Conservation (phyloP, 2,329 filamentous ascomycete species). For the Penicillium vulpinum region DNA sequence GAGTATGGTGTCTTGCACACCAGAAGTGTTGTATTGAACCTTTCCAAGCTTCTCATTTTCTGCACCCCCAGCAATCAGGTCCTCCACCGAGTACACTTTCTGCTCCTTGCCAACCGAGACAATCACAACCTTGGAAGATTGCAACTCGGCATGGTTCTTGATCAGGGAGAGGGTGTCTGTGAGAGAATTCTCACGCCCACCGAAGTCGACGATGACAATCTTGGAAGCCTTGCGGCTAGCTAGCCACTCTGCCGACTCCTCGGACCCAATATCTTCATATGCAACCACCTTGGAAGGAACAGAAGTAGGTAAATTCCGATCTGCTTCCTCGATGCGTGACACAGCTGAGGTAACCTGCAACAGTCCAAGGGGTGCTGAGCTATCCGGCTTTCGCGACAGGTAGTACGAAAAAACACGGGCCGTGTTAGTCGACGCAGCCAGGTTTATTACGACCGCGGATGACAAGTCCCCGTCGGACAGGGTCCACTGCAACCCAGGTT, state of each 20-base stretch:
- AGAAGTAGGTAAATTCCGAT: neutral
- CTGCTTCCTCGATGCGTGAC: conserved; percentile 7
- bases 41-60: conserved; percentile 5
- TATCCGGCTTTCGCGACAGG: conserved; percentile 17
- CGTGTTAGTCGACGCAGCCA: conserved; percentile 35
- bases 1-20: conserved; percentile 10
- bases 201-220: conserved; percentile 22
- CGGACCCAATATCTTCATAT: conserved; percentile 4
- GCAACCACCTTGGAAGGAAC: conserved; percentile 11
- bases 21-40: conserved; percentile 15
- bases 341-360: conserved; percentile 31
- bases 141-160: neutral
- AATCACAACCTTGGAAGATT: conserved; percentile 6
- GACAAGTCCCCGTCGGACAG: conserved; percentile 34
- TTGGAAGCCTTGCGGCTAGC: conserved; percentile 3
- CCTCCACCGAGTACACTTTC: conserved; percentile 13
- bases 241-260: conserved; percentile 11
- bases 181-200: conserved; percentile 10
- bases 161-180: conserved; percentile 3
- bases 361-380: conserved; percentile 22
- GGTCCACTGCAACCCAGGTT: conserved; percentile 25
- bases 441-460: conserved; percentile 35
- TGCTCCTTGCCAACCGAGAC: conserved; percentile 19
- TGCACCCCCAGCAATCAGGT: neutral
- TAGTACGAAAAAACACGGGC: conserved; percentile 30